Percentiles rank a stretch among this genome's conserved stretches.
Evolutionary conservation across 31 red algal species (phyloP).

Genomic region (Endocladia muricata): DNA sequence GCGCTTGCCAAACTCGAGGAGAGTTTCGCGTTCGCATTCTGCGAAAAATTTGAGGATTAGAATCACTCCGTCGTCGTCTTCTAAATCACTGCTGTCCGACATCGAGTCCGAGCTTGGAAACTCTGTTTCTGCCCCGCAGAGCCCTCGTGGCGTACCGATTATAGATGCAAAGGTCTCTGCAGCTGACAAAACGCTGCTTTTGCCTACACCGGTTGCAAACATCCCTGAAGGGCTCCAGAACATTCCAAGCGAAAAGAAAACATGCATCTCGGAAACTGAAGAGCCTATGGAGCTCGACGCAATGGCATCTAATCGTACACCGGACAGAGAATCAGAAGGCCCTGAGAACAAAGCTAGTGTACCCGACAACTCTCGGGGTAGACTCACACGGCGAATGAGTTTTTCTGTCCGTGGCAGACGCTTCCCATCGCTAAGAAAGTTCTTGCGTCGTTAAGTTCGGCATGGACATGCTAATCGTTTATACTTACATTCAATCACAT

Average conservation of each 20-base stretch:
- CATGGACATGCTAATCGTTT: too few species aligned
- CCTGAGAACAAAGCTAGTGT: too few species aligned
- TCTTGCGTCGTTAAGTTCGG: not conserved
- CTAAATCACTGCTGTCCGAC: conserved; percentile 53
- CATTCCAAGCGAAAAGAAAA: too few species aligned
- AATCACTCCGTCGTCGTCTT: conserved; percentile 48
- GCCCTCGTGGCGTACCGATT: not conserved
- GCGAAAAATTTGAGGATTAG: conserved; percentile 53
- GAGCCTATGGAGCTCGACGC: too few species aligned
- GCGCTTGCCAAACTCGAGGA: not conserved
- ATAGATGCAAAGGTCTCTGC: too few species aligned
- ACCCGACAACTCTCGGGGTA: not conserved
- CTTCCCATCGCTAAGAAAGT: not conserved
- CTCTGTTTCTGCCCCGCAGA: conserved; percentile 21
- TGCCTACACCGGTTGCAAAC: too few species aligned
- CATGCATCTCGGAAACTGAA: too few species aligned
- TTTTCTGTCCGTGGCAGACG: not conserved
- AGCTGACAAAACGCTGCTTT: too few species aligned
- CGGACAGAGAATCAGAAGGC: too few species aligned
- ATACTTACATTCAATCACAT: too few species aligned
- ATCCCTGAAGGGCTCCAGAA: too few species aligned
- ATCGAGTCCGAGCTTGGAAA: conserved; percentile 35
- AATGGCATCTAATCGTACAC: too few species aligned
- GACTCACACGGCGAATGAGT: not conserved
- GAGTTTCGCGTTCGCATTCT: conserved; percentile 50